Evolutionary conservation across 2,329 filamentous ascomycete genomes (phyloP), one percentile per base, ranked within the genome.

Genomic region (Talaromyces sp.): DNA sequence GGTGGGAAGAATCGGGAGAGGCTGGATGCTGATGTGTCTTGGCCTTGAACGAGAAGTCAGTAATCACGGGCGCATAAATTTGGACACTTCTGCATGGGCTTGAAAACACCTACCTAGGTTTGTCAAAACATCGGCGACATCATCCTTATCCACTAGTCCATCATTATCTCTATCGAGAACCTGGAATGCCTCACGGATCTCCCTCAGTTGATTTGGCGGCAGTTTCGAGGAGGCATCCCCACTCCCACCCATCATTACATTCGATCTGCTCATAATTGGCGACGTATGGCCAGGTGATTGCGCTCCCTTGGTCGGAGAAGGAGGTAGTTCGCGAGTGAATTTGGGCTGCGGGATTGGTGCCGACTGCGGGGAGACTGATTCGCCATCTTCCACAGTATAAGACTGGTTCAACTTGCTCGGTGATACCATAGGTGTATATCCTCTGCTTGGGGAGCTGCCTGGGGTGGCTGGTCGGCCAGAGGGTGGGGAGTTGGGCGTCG

Each of bases 101-200:
- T 10, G 19, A 16, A 16, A 47, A 3, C 6, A 49, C 53, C 42
- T 75, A 90, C 88, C 92, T 44, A 97, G 80, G 66, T 96, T 91
- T 54, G 83, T 85, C 29, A 99, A 82, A 83, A 96, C 96, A 65
- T 95, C 90, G 14, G 85, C 85, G 4, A 99, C 86, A 69, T 96
- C 91, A 19, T 93, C 88, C 54, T 88, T 82, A 61, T 87, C 89
- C 56, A 99, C 87, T 46, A 84, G 79, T 16, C 93, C 92, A 66
- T 94, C 91, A 66, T 91, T 92, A 72, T 94, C 88, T 55, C 90
- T 83, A 72, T 97, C 94, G 42, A 99, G 81, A 54, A 97, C 91
- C 72, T 95, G 90, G 72, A 97, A 99, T 0, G 89, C 91, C 69
- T 97, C 93, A 55, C 94, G 85, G 74, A 99, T 83, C 64, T 90